A percentile compares a stretch with the other conserved stretches of the same genome.
Conservation (phyloP, 257 asterid species). For the Solanum chaucha region DNA sequence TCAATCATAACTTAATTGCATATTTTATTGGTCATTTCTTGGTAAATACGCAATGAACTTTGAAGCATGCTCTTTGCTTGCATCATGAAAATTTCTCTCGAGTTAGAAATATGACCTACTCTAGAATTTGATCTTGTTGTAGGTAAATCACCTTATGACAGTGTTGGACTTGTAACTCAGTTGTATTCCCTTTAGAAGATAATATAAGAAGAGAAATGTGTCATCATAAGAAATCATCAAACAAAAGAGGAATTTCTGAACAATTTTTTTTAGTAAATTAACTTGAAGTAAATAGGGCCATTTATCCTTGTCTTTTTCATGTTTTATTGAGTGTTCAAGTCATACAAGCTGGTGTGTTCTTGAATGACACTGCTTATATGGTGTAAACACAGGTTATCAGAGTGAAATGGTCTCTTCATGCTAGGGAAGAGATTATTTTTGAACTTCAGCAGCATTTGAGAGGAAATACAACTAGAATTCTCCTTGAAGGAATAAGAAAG, state of each 20-base stretch:
- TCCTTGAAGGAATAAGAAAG: slow-evolving; percentile 71
- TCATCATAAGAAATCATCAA: background rate
- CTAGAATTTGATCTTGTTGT: background rate
- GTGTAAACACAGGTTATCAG: slow-evolving; percentile 56
- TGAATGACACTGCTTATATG: background rate
- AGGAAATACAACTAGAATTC: slow-evolving; percentile 44
- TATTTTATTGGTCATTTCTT: background rate
- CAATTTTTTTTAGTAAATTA: background rate
- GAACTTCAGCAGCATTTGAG: slow-evolving; percentile 89
- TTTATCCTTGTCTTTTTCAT: background rate
- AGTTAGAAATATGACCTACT: background rate
- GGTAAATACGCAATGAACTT: background rate
- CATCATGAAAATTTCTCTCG: background rate
- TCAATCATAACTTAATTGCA: background rate
- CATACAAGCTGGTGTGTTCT: background rate
- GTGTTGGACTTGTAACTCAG: background rate
- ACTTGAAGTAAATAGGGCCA: background rate
- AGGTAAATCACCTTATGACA: background rate
- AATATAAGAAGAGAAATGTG: background rate
- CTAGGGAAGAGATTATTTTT: slow-evolving; percentile 92
- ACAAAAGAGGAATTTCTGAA: background rate
- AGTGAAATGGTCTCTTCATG: slow-evolving; percentile 97
- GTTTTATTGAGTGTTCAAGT: background rate
- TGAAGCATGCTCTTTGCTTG: background rate
- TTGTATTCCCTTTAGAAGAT: background rate